Evolutionary conservation across 345 rosid genomes (phyloP).

Genomic region (Sonneratia caseolaris): DNA sequence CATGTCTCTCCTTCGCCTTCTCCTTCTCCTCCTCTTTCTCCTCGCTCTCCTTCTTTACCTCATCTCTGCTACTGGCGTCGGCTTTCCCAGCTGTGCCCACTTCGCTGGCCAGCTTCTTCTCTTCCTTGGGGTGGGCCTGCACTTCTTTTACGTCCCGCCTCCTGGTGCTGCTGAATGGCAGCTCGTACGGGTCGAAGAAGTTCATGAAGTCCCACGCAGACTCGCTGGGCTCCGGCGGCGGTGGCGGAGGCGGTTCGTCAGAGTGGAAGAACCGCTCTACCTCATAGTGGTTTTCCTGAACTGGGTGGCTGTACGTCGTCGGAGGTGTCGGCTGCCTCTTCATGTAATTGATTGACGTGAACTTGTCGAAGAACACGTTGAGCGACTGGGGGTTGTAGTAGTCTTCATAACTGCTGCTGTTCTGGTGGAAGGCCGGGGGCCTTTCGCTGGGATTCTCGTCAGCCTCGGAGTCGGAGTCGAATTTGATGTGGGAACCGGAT

Average conservation of each 20-base stretch:
- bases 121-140: neutral
- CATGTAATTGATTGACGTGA: slow-evolving; percentile 7
- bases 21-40: slow-evolving; percentile 16
- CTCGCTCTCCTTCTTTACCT: slow-evolving; percentile 7
- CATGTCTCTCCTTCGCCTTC: neutral
- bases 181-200: slow-evolving; percentile 40
- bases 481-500: slow-evolving; percentile 40
- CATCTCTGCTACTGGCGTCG: neutral
- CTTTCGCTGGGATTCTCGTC: slow-evolving; percentile 17
- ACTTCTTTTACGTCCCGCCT: slow-evolving; percentile 1
- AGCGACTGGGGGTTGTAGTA: slow-evolving; percentile 13
- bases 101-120: neutral
- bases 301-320: slow-evolving; percentile 11
- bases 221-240: slow-evolving; percentile 34
- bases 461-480: slow-evolving; percentile 44
- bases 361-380: slow-evolving; percentile 6
- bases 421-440: slow-evolving; percentile 5
- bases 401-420: slow-evolving; percentile 11
- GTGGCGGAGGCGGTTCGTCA: neutral
- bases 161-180: slow-evolving; percentile 6
- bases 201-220: slow-evolving; percentile 55
- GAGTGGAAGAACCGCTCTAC: slow-evolving; percentile 9
- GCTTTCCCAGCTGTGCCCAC: neutral
- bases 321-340: slow-evolving; percentile 7
- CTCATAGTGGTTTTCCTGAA: slow-evolving; percentile 6